Base-by-base conservation (phyloP, 345 rosid genomes). In the Hypericum perforatum region DNA sequence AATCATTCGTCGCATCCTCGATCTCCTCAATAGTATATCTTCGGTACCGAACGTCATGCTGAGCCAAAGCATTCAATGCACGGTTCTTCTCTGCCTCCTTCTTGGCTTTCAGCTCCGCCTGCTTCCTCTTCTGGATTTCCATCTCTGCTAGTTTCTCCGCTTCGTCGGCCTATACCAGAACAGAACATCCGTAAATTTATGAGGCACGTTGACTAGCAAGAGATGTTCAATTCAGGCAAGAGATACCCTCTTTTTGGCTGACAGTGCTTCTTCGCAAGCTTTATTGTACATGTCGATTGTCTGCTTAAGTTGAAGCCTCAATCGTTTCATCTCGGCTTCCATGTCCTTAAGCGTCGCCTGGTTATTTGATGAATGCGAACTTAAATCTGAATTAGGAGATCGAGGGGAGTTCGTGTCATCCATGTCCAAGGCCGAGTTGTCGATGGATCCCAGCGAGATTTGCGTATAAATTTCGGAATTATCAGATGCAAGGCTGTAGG, bases 231-330 rank as follows among this genome's bases (percentile, higher is more conserved):
- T 9, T 9, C 7, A n/a, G 9, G 22, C 32, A 40, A 43, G 53
- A 5, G 22, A 52, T 71, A 90, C 97, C 86, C 75, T 78, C 60
- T 60, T 74, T 64, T 86, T 84, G 39, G 91, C 89, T 6, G 70
- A 56, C 12, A 90, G 76, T 58, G 97, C 95, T 79, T 86, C 95
- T 73, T 79, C 80, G 74, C 97, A 86, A 53, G 95, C 95, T 58
- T 77, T 69, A 69, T 86, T 79, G 48, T 86, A 90, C 95, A 90
- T 74, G 55, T 84, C 90, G 76, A 86, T 84, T 46, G 97, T 90
- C 75, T 86, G 97, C 71, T 65, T 86, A 49, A 90, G 91, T 55
- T 90, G 95, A 63, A 78, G 72, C 82, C 76, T 84, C 55, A 90
- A 66, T 63, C 86, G 86, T 73, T 67, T 81, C 97, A 90, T 86